A percentile compares a stretch with the other conserved stretches of the same genome.
Evolutionary conservation across 441 rosid species (phyloP).

Genomic region (Croton setiger): DNA sequence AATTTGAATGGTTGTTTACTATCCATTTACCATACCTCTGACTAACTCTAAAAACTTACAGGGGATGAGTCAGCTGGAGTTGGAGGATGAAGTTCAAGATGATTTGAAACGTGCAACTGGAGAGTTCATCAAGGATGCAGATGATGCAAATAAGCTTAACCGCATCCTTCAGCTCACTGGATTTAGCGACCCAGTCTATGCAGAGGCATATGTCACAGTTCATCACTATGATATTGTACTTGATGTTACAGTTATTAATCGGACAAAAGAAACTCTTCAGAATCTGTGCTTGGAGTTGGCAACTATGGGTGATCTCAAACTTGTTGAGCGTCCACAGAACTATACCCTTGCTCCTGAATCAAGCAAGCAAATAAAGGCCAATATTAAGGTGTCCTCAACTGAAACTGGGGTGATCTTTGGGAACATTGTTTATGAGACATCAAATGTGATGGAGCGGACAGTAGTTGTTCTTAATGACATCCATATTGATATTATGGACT

Average conservation of each 20-base stretch:
- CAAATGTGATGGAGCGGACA: slow-evolving; percentile 79
- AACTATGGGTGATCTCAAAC: slow-evolving; percentile 94
- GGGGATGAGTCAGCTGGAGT: slow-evolving; percentile 97
- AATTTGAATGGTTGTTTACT: neutral
- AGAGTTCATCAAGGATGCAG: slow-evolving; percentile 79
- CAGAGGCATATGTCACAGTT: slow-evolving; percentile 90
- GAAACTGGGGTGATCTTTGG: slow-evolving; percentile 96
- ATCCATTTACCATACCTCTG: neutral
- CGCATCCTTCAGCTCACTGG: slow-evolving; percentile 94
- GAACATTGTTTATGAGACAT: slow-evolving; percentile 84
- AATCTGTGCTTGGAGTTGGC: slow-evolving; percentile 90
- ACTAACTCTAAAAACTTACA: slow-evolving; percentile 27
- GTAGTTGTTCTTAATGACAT: slow-evolving; percentile 92
- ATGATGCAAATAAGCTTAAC: slow-evolving; percentile 87
- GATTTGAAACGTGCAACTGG: slow-evolving; percentile 96
- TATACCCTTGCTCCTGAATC: slow-evolving; percentile 94
- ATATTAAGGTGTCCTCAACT: slow-evolving; percentile 95
- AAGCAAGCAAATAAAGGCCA: slow-evolving; percentile 90
- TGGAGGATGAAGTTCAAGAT: slow-evolving; percentile 95
- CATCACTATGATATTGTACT: slow-evolving; percentile 93
- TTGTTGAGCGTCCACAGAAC: slow-evolving; percentile 90
- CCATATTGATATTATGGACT: slow-evolving; percentile 96
- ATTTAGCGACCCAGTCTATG: slow-evolving; percentile 91
- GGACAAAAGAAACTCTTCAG: slow-evolving; percentile 90
- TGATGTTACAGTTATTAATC: slow-evolving; percentile 77